phyloP scores from a whole-genome alignment of 495 filamentous ascomycete species.

The Darksidea phi region DNA sequence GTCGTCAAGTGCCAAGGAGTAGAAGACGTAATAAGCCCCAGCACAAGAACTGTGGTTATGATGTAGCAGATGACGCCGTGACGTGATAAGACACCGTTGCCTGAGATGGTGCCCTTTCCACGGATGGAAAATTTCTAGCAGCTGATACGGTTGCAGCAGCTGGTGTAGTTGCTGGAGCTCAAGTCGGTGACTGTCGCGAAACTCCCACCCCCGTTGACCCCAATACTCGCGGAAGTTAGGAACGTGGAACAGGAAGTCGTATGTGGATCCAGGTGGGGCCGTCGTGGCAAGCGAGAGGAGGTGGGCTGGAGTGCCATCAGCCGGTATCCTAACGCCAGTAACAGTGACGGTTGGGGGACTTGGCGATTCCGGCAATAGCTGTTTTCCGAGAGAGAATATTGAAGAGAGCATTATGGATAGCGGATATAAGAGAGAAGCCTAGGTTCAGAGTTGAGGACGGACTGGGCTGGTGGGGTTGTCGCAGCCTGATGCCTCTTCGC shows the following conservation, averaged over 20 bases:
- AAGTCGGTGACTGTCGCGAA: conserved; percentile 6
- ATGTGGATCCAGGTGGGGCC: neutral
- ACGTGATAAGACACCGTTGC: conserved; percentile 1
- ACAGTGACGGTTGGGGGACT: conserved; percentile 11
- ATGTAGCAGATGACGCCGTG: conserved; percentile 1
- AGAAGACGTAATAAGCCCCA: conserved; percentile 17
- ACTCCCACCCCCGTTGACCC: neutral
- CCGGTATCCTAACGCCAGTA: conserved; percentile 15
- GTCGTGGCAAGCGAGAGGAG: conserved; percentile 17
- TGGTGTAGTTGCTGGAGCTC: neutral
- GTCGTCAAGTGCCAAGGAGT: conserved; percentile 10
- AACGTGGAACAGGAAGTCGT: conserved; percentile 18
- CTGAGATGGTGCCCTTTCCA: neutral
- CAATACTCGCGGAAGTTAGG: conserved; percentile 19
- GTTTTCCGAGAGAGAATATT: too few relatives aligned
- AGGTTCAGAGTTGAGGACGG: too few relatives aligned
- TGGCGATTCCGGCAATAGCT: too few relatives aligned
- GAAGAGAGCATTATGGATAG: too few relatives aligned
- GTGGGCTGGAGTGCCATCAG: conserved; percentile 14
- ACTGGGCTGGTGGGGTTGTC: too few relatives aligned
- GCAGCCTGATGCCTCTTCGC: too few relatives aligned
- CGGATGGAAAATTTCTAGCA: too few relatives aligned
- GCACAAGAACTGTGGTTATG: conserved; percentile 1
- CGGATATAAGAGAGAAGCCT: too few relatives aligned
- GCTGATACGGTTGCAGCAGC: too few relatives aligned